phyloP scores from a whole-genome alignment of 1,139 yeast genomes.

The Protomyces macrosporus region DNA sequence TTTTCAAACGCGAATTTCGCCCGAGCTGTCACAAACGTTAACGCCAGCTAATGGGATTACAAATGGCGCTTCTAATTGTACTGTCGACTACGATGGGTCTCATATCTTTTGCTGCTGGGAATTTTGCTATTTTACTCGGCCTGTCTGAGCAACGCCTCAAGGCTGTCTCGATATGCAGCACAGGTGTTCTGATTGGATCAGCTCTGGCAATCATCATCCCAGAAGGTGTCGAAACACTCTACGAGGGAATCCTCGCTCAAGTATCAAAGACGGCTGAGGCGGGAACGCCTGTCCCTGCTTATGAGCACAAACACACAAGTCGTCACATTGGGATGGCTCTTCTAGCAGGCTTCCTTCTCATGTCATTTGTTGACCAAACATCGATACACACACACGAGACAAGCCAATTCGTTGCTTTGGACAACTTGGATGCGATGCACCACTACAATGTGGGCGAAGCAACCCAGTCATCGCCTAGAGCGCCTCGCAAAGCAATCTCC shows the following conservation, averaged over 20 bases:
- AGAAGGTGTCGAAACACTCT: conserved; percentile 57
- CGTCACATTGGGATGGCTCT: conserved; percentile 42
- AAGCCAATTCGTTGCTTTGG: conserved; percentile 8
- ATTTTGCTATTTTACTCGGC: not conserved
- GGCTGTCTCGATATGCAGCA: conserved; percentile 48
- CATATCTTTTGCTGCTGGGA: not conserved
- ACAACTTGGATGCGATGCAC: conserved; percentile 13
- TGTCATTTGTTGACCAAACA: conserved; percentile 49
- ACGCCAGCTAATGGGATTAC: too few species aligned
- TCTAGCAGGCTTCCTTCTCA: conserved; percentile 49
- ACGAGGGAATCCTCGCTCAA: conserved; percentile 30
- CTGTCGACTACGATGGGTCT: not conserved
- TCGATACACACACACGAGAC: conserved; percentile 12
- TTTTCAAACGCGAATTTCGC: too few species aligned
- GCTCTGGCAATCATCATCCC: conserved; percentile 63
- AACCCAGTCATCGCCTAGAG: not conserved
- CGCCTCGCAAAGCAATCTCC: not conserved
- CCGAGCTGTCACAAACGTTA: too few species aligned
- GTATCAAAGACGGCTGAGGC: conserved; percentile 31
- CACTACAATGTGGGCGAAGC: not conserved
- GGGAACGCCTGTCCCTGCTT: conserved; percentile 9
- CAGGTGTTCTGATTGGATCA: conserved; percentile 62
- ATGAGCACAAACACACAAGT: conserved; percentile 11
- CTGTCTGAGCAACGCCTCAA: not conserved
- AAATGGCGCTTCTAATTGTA: too few species aligned